Evolutionary conservation across 768 basidiomycete species (phyloP).

Genomic region (Mycena belliarum): DNA sequence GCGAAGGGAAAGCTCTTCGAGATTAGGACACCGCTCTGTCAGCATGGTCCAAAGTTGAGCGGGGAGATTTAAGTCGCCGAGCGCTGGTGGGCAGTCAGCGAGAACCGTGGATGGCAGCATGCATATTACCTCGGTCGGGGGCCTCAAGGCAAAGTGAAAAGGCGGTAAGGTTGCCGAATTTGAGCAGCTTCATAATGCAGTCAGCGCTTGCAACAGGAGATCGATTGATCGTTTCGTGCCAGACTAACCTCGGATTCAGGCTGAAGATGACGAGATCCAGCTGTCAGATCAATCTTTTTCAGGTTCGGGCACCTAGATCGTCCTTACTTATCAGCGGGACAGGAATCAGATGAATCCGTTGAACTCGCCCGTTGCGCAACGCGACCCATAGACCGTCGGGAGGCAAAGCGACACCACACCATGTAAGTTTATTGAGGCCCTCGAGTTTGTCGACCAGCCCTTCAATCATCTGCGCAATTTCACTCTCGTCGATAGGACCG

Average conservation of each 20-base stretch:
- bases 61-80: background rate
- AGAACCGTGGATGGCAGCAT: too few species aligned
- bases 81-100: background rate
- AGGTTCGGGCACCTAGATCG: constrained; percentile 14
- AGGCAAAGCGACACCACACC: constrained; percentile 11
- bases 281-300: background rate
- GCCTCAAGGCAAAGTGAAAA: background rate
- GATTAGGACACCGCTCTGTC: constrained; percentile 5
- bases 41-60: constrained; percentile 25
- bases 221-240: background rate
- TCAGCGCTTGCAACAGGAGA: background rate
- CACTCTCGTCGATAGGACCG: background rate
- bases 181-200: background rate
- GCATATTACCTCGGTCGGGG: background rate
- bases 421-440: constrained; percentile 7
- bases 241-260: constrained; percentile 10
- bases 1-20: constrained; percentile 33
- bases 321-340: background rate
- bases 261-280: background rate
- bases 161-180: constrained; percentile 5
- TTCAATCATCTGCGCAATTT: background rate
- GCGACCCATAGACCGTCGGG: constrained; percentile 1
- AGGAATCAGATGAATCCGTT: background rate
- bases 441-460: background rate
- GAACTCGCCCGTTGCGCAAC: background rate